phyloP scores from a whole-genome alignment of 148 eudicot genomes.

The Tetragonia tetragonoides region DNA sequence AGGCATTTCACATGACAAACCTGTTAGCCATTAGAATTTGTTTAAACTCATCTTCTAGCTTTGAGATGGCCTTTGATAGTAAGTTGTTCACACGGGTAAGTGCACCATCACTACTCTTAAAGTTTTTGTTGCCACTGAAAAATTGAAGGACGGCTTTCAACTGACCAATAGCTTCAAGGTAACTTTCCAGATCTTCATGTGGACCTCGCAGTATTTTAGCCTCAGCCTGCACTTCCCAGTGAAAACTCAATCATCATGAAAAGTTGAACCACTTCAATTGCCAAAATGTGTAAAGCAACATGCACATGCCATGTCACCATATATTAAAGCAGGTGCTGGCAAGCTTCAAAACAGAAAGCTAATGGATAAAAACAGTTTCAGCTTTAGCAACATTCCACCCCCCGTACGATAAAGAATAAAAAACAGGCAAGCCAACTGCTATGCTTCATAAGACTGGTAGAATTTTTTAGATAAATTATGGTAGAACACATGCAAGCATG shows the following conservation, averaged over 20 bases:
- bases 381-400: not conserved
- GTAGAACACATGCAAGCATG: not conserved
- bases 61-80: conserved; percentile 58
- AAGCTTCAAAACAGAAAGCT: not conserved
- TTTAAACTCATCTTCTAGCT: conserved; percentile 80
- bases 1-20: conserved; percentile 26
- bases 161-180: conserved; percentile 80
- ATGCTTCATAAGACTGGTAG: not conserved
- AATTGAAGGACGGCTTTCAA: conserved; percentile 50
- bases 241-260: not conserved
- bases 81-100: conserved; percentile 55
- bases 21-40: conserved; percentile 64
- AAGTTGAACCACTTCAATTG: not conserved
- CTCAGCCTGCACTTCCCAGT: conserved; percentile 52
- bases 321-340: not conserved
- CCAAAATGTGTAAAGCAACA: not conserved
- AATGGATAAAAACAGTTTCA: not conserved
- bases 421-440: not conserved
- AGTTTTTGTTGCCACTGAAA: conserved; percentile 56
- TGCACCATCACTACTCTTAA: conserved; percentile 53
- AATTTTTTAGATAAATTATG: no score
- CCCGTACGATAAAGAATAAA: not conserved
- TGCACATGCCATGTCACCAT: no score
- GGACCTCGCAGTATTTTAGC: conserved; percentile 87
- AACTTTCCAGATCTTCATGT: conserved; percentile 91